Conservation (phyloP, 192 early-diverging fungal genomes). For the Podila minutissima region DNA sequence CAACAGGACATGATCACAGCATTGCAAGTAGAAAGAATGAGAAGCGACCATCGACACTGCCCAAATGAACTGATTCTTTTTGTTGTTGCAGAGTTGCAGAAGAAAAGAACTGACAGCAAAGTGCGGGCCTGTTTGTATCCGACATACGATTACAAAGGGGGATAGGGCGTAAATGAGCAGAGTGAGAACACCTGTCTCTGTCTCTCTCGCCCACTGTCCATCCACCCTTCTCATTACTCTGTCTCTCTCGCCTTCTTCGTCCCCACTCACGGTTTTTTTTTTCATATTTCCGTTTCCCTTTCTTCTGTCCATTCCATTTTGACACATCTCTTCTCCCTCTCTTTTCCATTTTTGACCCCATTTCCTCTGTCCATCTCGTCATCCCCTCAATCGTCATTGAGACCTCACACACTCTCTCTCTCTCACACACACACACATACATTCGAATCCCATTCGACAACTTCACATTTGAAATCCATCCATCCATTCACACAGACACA, state of each 20-base stretch:
- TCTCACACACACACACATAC: neutral
- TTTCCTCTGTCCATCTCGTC: slow-evolving; percentile 2
- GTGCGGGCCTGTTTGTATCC: too few species aligned
- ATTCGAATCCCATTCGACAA: too few species aligned
- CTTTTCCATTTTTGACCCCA: neutral
- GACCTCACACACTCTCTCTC: neutral
- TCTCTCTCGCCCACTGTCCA: neutral
- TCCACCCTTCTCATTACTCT: neutral
- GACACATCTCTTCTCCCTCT: neutral
- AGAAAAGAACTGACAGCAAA: too few species aligned
- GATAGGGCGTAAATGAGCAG: too few species aligned
- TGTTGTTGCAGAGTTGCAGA: neutral
- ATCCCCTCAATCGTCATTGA: neutral
- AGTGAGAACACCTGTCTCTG: neutral
- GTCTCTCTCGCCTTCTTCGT: neutral
- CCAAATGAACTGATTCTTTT: neutral
- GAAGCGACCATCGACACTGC: neutral
- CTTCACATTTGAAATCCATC: too few species aligned
- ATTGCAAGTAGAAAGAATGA: too few species aligned
- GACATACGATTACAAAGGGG: too few species aligned
- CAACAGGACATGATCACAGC: too few species aligned
- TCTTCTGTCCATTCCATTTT: neutral
- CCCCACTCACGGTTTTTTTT: neutral
- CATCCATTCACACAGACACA: neutral
- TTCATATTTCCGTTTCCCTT: neutral